Evolutionary conservation across 176 grass and related monocot species (phyloP).

Genomic region (Hordeum marinum): DNA sequence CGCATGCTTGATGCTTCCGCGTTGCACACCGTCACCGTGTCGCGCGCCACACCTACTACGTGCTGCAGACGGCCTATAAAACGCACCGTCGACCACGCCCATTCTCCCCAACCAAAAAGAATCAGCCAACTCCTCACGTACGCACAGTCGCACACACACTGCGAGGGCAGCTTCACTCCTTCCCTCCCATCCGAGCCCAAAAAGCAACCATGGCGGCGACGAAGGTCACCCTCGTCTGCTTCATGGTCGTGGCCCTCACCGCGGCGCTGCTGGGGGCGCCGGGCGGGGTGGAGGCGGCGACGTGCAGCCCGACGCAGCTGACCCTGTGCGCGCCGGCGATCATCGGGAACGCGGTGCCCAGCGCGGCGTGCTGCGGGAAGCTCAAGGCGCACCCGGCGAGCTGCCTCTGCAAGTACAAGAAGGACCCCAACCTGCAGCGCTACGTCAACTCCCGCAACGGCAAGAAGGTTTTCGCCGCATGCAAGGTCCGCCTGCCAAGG

Average conservation of each 20-base stretch:
- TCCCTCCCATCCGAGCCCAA: background rate
- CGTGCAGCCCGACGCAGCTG: slow-evolving; percentile 66
- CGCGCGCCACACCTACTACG: background rate
- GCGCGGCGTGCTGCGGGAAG: slow-evolving; percentile 57
- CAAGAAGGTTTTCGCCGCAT: slow-evolving; percentile 71
- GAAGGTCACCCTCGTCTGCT: background rate
- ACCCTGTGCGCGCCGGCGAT: slow-evolving; percentile 66
- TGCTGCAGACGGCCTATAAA: background rate
- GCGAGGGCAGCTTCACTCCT: background rate
- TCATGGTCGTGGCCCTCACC: slow-evolving; percentile 19
- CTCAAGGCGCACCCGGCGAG: slow-evolving; percentile 63
- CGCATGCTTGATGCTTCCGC: background rate
- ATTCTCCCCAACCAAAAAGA: background rate
- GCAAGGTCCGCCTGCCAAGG: slow-evolving; percentile 34
- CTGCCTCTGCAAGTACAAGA: slow-evolving; percentile 90
- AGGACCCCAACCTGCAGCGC: slow-evolving; percentile 53
- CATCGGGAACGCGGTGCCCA: slow-evolving; percentile 46
- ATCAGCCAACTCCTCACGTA: too few relatives aligned
- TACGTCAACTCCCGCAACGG: slow-evolving; percentile 87
- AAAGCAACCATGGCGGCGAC: slow-evolving; percentile 6
- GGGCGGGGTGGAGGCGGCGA: slow-evolving; percentile 9
- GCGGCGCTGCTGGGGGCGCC: background rate
- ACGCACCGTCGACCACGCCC: background rate
- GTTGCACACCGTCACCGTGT: background rate
- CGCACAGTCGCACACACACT: too few relatives aligned